Percentiles rank a stretch among this genome's conserved stretches.
Evolutionary conservation across 192 early-diverging fungal species (phyloP).

Genomic region (Backusella mclennaniae): DNA sequence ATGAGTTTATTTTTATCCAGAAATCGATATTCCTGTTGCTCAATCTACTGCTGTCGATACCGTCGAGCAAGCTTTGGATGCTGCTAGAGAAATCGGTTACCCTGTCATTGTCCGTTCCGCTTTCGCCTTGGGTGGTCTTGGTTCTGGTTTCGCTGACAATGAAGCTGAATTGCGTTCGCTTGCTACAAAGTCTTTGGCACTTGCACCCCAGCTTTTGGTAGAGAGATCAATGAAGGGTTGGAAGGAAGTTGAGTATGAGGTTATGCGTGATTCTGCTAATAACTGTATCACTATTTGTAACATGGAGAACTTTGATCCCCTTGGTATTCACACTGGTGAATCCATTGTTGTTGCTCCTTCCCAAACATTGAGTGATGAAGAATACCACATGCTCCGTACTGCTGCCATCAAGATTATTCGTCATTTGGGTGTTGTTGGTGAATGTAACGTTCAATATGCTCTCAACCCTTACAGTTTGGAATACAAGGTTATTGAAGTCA

Average conservation of each 20-base stretch:
- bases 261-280: conserved; percentile 93
- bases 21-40: conserved; percentile 86
- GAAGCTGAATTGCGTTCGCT: conserved; percentile 71
- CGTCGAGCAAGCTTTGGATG: conserved; percentile 82
- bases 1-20: conserved; percentile 25
- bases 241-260: conserved; percentile 99
- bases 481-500: conserved; percentile 96
- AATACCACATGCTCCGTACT: conserved; percentile 94
- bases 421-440: conserved; percentile 95
- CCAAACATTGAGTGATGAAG: conserved; percentile 95
- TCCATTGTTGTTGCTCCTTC: conserved; percentile 98
- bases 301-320: conserved; percentile 99
- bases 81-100: conserved; percentile 84
- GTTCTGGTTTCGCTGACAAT: conserved; percentile 90
- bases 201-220: conserved; percentile 92
- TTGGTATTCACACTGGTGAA: conserved; percentile 97
- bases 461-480: conserved; percentile 86
- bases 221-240: conserved; percentile 98
- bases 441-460: conserved; percentile 98
- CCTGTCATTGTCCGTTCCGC: conserved; percentile 96
- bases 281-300: conserved; percentile 99
- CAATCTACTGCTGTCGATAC: conserved; percentile 86
- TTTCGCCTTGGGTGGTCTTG: conserved; percentile 94
- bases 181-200: conserved; percentile 80
- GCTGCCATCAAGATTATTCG: conserved; percentile 95